A percentile compares a stretch with the other conserved stretches of the same genome.
phyloP scores from a whole-genome alignment of 768 basidiomycete species.

The Podaxis sp. region DNA sequence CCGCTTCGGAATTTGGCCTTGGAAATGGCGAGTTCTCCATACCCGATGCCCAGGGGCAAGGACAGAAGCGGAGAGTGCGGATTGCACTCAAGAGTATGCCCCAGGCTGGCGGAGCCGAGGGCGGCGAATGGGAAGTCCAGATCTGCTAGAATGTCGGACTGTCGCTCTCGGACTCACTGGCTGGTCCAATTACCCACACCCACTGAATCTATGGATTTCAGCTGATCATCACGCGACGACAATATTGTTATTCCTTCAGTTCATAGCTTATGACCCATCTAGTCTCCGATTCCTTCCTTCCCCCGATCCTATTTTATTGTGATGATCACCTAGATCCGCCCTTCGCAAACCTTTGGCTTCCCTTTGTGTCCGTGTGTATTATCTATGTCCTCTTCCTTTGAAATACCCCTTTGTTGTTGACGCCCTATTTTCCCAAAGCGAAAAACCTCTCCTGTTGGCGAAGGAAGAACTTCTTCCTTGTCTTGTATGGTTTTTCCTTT shows the following conservation, averaged over 20 bases:
- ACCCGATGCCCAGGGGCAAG: constrained; percentile 19
- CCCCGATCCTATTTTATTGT: neutral
- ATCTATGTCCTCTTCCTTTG: constrained; percentile 8
- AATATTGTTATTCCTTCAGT: constrained; percentile 13
- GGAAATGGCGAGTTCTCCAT: constrained; percentile 36
- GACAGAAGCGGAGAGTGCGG: constrained; percentile 54
- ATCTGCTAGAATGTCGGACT: constrained; percentile 44
- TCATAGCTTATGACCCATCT: constrained; percentile 6
- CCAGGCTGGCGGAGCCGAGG: constrained; percentile 51
- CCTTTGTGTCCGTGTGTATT: constrained; percentile 2
- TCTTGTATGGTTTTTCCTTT: neutral
- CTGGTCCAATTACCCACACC: constrained; percentile 11
- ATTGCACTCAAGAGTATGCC: constrained; percentile 69
- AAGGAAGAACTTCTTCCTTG: neutral
- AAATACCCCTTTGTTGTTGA: constrained; percentile 9
- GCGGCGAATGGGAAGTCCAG: constrained; percentile 80
- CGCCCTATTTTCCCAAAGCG: neutral
- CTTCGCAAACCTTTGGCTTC: constrained; percentile 9
- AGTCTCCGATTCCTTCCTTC: constrained; percentile 11
- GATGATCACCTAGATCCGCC: constrained; percentile 1
- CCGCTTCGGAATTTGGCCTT: constrained; percentile 27
- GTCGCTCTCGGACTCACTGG: neutral
- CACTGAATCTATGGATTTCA: constrained; percentile 1
- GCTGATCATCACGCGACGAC: constrained; percentile 1
- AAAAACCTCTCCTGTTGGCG: constrained; percentile 9